Evolutionary conservation across 345 rosid genomes (phyloP).

Genomic region (Viola odorata): DNA sequence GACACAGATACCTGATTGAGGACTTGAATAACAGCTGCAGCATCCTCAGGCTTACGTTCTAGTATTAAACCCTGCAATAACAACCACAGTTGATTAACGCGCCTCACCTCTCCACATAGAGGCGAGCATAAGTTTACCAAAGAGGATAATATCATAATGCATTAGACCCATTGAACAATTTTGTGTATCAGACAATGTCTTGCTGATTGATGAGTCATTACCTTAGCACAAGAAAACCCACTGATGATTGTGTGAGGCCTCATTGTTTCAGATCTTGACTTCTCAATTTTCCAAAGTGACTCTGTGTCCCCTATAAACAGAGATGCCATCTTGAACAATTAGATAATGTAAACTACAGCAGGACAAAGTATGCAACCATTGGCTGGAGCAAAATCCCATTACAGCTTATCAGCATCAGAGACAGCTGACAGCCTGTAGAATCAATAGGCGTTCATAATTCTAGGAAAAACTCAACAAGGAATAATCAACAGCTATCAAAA

Average conservation of each 20-base stretch:
- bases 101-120: background rate
- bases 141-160: background rate
- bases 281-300: conserved; percentile 69
- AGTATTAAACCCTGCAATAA: conserved; percentile 57
- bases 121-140: background rate
- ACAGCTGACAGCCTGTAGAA: background rate
- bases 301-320: conserved; percentile 51
- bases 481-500: background rate
- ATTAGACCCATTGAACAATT: conserved; percentile 3
- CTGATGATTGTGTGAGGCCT: conserved; percentile 50
- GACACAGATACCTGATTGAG: conserved; percentile 50
- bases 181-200: too few species aligned
- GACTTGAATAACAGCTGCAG: conserved; percentile 57
- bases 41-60: conserved; percentile 67
- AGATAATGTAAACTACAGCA: background rate
- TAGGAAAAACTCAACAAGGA: background rate
- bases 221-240: conserved; percentile 83
- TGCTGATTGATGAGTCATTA: conserved; percentile 16
- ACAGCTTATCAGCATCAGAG: background rate
- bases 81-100: background rate
- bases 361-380: background rate
- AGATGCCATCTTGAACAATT: conserved; percentile 1
- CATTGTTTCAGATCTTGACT: conserved; percentile 60
- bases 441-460: background rate
- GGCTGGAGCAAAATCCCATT: too few species aligned